A percentile compares a stretch with the other conserved stretches of the same genome.
phyloP scores from a whole-genome alignment of 345 rosid genomes.

The Pelargonium nanum region DNA sequence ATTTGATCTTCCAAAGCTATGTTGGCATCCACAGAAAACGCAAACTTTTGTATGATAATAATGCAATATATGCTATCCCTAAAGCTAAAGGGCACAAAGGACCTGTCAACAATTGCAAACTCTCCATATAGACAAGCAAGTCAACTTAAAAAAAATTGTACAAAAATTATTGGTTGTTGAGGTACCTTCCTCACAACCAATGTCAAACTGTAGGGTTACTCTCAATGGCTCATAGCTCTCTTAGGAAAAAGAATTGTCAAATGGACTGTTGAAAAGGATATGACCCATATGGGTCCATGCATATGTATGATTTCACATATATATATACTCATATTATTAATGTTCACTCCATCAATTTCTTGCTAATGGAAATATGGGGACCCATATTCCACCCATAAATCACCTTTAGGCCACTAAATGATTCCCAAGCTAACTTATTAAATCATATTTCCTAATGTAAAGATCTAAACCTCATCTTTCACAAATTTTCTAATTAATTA shows the following conservation, averaged over 20 bases:
- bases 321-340: no score
- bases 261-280: conserved; percentile 2
- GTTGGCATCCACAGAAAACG: background rate
- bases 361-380: background rate
- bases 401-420: background rate
- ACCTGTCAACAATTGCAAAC: no score
- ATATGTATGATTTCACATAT: background rate
- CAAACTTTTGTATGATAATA: background rate
- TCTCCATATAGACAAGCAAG: background rate
- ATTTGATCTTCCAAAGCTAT: background rate
- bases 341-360: background rate
- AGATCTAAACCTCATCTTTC: conserved; percentile 1
- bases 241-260: no score
- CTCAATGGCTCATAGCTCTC: background rate
- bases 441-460: background rate
- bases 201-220: background rate
- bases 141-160: background rate
- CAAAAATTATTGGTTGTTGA: background rate
- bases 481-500: no score
- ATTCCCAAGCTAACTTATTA: conserved; percentile 1
- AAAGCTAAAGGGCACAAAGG: background rate
- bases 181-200: background rate
- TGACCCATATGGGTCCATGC: conserved; percentile 12
- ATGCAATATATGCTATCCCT: background rate
- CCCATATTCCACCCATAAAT: conserved; percentile 1